These are phyloP conservation scores for Sclerotinia spermophila DNA, from an alignment of 2,329 filamentous ascomycete species.

Conservation along the genomic window DNA sequence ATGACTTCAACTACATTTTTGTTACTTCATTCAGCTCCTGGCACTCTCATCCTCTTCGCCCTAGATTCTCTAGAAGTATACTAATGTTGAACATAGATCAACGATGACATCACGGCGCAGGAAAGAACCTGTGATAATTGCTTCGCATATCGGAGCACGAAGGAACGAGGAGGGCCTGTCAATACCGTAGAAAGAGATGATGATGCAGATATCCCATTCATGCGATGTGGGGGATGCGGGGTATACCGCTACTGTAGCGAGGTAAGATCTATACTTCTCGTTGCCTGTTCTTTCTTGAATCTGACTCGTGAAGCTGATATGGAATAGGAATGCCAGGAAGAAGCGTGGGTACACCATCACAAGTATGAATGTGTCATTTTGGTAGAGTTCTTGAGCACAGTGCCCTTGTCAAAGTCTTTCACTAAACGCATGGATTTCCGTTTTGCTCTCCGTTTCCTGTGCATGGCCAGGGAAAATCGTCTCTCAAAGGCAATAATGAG, in stretches of 20 bases:
- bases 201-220: not conserved
- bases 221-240: not conserved
- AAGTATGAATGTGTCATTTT: not conserved
- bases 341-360: not conserved
- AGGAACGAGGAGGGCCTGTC: not conserved
- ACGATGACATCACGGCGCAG: not conserved
- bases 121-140: not conserved
- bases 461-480: not conserved
- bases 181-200: not conserved
- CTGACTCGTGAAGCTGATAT: not conserved
- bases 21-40: not conserved
- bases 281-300: not conserved
- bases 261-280: not conserved
- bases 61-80: not conserved
- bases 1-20: not conserved
- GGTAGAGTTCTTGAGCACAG: not conserved
- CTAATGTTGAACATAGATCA: not conserved
- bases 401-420: not conserved
- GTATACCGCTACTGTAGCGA: not conserved
- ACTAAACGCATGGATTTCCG: not conserved
- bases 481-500: not conserved
- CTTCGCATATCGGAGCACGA: not conserved
- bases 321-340: not conserved
- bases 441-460: not conserved
- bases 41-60: not conserved